A percentile compares a stretch with the other conserved stretches of the same genome.
phyloP scores from a whole-genome alignment of 257 asterid genomes.

The Jasminum sambac region DNA sequence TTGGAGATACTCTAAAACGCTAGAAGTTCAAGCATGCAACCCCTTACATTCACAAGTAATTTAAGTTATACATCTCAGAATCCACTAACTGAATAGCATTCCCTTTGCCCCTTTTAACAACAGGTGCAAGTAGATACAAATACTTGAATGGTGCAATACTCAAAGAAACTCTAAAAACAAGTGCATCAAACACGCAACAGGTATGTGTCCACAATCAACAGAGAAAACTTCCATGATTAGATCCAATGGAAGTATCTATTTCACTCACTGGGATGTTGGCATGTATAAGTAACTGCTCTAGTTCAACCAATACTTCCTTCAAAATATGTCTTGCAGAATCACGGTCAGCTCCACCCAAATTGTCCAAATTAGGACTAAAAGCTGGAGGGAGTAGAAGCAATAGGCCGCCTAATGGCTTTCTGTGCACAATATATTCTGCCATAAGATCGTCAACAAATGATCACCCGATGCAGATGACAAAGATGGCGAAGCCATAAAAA shows the following conservation, averaged over 20 bases:
- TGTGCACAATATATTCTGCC: slow-evolving; percentile 81
- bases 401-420: slow-evolving; percentile 81
- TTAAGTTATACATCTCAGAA: not conserved
- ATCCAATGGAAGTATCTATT: not conserved
- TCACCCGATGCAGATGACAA: slow-evolving; percentile 17
- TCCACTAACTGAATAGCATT: slow-evolving; percentile 1
- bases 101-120: slow-evolving; percentile 11
- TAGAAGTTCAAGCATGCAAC: not conserved
- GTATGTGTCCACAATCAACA: not conserved
- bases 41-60: not conserved
- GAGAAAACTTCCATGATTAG: not conserved
- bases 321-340: slow-evolving; percentile 36
- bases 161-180: slow-evolving; percentile 9
- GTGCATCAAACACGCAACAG: slow-evolving; percentile 15
- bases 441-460: slow-evolving; percentile 21
- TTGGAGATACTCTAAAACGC: not conserved
- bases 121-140: slow-evolving; percentile 9
- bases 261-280: slow-evolving; percentile 81
- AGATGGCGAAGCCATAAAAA: not conserved
- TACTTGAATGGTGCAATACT: slow-evolving; percentile 8
- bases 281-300: slow-evolving; percentile 70
- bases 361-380: slow-evolving; percentile 51
- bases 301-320: slow-evolving; percentile 51
- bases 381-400: slow-evolving; percentile 77
- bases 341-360: slow-evolving; percentile 38